Base-by-base conservation (phyloP, 139 green algal genomes). In the Yamagishiella unicocca region DNA sequence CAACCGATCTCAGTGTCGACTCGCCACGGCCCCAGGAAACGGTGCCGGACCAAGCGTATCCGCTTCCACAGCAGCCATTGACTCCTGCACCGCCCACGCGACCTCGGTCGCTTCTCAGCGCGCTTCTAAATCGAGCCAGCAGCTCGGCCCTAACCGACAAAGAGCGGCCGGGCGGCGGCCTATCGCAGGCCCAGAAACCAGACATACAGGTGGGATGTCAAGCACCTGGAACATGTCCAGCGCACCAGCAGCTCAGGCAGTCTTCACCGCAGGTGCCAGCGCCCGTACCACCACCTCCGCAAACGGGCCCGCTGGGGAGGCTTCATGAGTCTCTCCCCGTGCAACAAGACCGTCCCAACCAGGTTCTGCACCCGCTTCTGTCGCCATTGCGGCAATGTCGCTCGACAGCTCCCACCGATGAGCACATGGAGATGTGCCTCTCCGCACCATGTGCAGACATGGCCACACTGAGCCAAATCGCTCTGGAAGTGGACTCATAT, bases 101-200 rank as follows among this genome's bases (percentile, higher is more conserved):
- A 43, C 72, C 42, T 2, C 72, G 72, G 9, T 80, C 72, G 2
- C 72, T 80, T 8, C 72, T 80, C 43, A 64, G 43, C 72, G 72
- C 72, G 21, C 27, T 80, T 2, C 31, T 80, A 10, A 80, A 80
- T 24, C 45, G 72, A 7, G 29, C 67, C 35, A 46, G 58, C 22
- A 27, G 58, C n/a, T 9, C 58, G 6, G n/a, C 29, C 58, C 22
- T 67, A 17, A 58, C 17, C 14, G 50, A 58, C 50, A 58, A 58
- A 17, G 50, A 58, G 50, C 50, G 50, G 14, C 17, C 50, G 50
- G 14, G 14, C 50, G 12, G 14, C 12, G 50, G 50, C 14, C 12
- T 17, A 58, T 17, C 50, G 50, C 17, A 12, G 17, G 17, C 50
- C 50, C 50, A 58, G 17, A 17, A 58, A n/a, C n/a, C n/a, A n/a